A percentile compares a stretch with the other conserved stretches of the same genome.
Conservation (phyloP, 371 early-diverging fungal species). For the Choanephora cucurbitarum region DNA sequence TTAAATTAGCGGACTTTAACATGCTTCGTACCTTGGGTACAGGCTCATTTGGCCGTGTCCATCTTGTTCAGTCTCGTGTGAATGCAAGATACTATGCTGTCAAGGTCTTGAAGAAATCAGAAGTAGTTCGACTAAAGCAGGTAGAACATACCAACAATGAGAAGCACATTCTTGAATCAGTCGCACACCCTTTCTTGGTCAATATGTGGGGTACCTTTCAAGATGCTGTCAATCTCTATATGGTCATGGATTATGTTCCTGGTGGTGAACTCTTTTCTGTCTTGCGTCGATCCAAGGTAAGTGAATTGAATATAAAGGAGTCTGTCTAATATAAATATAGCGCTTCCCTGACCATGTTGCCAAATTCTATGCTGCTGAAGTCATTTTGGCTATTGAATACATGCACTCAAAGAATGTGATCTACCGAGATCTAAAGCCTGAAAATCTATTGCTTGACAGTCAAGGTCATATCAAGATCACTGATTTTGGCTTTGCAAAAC, state of each 20-base stretch:
- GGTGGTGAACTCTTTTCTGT: slow-evolving; percentile 95
- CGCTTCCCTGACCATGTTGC: slow-evolving; percentile 91
- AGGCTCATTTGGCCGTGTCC: slow-evolving; percentile 99
- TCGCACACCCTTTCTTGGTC: slow-evolving; percentile 93
- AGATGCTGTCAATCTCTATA: slow-evolving; percentile 82
- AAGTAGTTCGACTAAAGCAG: slow-evolving; percentile 94
- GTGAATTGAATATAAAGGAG: no score
- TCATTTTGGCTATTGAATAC: slow-evolving; percentile 82
- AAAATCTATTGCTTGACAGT: slow-evolving; percentile 84
- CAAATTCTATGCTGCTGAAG: slow-evolving; percentile 79
- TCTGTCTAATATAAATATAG: no score
- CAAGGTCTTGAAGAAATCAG: slow-evolving; percentile 94
- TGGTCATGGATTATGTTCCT: slow-evolving; percentile 97
- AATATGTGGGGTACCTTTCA: slow-evolving; percentile 93
- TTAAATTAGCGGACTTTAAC: slow-evolving; percentile 69
- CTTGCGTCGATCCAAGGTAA: slow-evolving; percentile 68
- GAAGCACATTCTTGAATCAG: slow-evolving; percentile 86
- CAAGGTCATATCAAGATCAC: slow-evolving; percentile 97
- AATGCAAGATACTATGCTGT: slow-evolving; percentile 91
- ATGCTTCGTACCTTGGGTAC: slow-evolving; percentile 89
- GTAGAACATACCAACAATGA: slow-evolving; percentile 98
- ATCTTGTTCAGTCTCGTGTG: slow-evolving; percentile 78
- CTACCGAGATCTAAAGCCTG: slow-evolving; percentile 95
- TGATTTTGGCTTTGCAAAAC: slow-evolving; percentile 99
- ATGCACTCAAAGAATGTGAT: slow-evolving; percentile 90